A percentile compares a stretch with the other conserved stretches of the same genome.
Evolutionary conservation across 805 yeast genomes (phyloP).

Genomic region (Scheffersomyces amazonensis): DNA sequence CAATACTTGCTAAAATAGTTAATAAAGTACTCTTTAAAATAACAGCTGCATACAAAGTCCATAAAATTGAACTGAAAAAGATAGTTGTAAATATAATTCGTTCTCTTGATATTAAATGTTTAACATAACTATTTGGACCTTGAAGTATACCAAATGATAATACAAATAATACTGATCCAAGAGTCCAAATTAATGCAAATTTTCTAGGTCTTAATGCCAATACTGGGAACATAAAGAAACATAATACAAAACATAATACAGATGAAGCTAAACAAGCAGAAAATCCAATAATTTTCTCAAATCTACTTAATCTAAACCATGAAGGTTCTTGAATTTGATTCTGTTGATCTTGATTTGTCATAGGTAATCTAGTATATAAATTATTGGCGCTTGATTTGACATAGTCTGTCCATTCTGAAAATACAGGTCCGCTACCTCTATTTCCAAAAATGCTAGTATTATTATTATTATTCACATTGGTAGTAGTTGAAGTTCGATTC

Average conservation of each 20-base stretch:
- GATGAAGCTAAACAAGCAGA: constrained; percentile 75
- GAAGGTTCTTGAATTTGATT: constrained; percentile 57
- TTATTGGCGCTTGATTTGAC: constrained; percentile 46
- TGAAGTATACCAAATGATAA: constrained; percentile 87
- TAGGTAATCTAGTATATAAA: constrained; percentile 64
- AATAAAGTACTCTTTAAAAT: constrained; percentile 64
- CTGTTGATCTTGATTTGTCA: constrained; percentile 16
- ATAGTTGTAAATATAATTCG: constrained; percentile 78
- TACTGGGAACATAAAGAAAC: constrained; percentile 85
- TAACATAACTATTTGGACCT: constrained; percentile 81
- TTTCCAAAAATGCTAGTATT: background rate
- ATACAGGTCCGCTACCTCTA: constrained; percentile 20
- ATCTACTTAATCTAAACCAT: constrained; percentile 72
- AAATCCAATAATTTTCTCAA: constrained; percentile 80
- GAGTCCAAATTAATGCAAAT: constrained; percentile 86
- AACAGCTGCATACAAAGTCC: constrained; percentile 78
- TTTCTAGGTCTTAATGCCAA: constrained; percentile 86
- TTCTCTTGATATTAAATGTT: constrained; percentile 70
- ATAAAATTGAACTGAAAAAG: constrained; percentile 74
- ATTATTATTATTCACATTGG: constrained; percentile 1
- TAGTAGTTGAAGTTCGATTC: constrained; percentile 14
- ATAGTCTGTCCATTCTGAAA: constrained; percentile 44
- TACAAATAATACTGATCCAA: constrained; percentile 86
- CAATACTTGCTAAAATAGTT: constrained; percentile 69
- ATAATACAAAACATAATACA: constrained; percentile 73